phyloP scores from a whole-genome alignment of 208 protist species.

The Sergeia podlipaevii region DNA sequence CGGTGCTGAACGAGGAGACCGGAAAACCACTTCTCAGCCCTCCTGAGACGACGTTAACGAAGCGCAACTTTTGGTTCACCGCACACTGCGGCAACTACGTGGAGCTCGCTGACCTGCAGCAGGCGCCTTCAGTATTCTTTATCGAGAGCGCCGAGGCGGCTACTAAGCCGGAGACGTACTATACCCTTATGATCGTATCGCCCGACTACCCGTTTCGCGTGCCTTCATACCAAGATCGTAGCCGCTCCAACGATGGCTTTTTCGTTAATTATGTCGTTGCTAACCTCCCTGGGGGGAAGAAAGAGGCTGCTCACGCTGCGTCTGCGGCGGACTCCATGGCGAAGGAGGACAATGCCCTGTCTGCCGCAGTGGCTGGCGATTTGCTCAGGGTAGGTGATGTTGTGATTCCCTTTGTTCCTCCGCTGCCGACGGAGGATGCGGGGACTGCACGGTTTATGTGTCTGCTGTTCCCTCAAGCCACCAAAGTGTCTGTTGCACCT shows the following conservation, averaged over 20 bases:
- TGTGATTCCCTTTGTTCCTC: constrained; percentile 76
- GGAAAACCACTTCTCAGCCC: constrained; percentile 45
- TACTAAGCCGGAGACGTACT: constrained; percentile 18
- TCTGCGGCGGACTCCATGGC: background rate
- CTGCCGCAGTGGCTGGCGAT: constrained; percentile 3
- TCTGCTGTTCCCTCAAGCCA: constrained; percentile 70
- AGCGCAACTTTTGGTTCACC: constrained; percentile 89
- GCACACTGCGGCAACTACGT: constrained; percentile 91
- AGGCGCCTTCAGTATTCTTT: constrained; percentile 80
- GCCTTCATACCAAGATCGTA: constrained; percentile 37
- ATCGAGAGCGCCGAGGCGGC: constrained; percentile 21
- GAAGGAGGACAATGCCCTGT: no score
- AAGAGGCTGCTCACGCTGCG: background rate
- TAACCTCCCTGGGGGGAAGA: constrained; percentile 45
- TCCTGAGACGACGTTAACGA: constrained; percentile 44
- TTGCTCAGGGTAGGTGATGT: constrained; percentile 51
- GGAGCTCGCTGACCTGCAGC: constrained; percentile 81
- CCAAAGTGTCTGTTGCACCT: constrained; percentile 20
- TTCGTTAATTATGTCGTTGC: constrained; percentile 88
- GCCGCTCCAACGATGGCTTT: constrained; percentile 44
- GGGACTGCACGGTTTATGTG: constrained; percentile 84
- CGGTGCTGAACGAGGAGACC: constrained; percentile 43
- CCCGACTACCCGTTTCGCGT: constrained; percentile 88
- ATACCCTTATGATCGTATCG: constrained; percentile 84
- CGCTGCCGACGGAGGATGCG: constrained; percentile 87